These are phyloP conservation scores for Petunia axillaris DNA, from an alignment of 257 asterid species.

Conservation along the genomic window DNA sequence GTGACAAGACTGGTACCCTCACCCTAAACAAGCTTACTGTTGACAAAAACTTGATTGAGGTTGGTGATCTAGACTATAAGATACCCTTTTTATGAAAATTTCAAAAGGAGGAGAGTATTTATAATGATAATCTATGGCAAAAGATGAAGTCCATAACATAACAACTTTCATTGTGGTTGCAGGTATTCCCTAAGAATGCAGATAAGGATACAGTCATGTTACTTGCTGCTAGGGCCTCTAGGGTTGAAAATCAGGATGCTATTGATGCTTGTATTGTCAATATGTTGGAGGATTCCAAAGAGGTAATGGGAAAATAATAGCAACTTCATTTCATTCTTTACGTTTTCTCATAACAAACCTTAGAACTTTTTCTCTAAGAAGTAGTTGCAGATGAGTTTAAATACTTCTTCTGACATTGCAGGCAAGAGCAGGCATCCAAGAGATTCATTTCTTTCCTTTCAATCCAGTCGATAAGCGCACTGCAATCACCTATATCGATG, in stretches of 20 bases:
- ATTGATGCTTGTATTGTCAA: slow-evolving; percentile 73
- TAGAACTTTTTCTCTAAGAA: background rate
- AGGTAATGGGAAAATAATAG: slow-evolving; percentile 36
- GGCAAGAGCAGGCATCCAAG: slow-evolving; percentile 68
- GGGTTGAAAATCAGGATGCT: slow-evolving; percentile 81
- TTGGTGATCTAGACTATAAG: slow-evolving; percentile 23
- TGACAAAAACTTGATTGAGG: slow-evolving; percentile 67
- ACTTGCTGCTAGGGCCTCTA: slow-evolving; percentile 66
- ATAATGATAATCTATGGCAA: no score
- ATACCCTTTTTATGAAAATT: background rate
- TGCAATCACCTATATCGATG: slow-evolving; percentile 61
- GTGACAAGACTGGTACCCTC: slow-evolving; percentile 89
- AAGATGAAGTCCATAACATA: background rate
- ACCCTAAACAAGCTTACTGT: slow-evolving; percentile 81
- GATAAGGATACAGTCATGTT: slow-evolving; percentile 54
- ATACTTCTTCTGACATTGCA: slow-evolving; percentile 5
- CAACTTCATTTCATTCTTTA: background rate
- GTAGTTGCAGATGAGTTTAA: background rate
- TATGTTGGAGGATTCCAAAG: slow-evolving; percentile 60
- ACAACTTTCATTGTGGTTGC: background rate
- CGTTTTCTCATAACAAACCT: background rate
- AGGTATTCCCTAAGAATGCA: slow-evolving; percentile 48
- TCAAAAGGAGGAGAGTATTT: no score
- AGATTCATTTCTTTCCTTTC: slow-evolving; percentile 71
- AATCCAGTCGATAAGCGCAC: slow-evolving; percentile 77